Evolutionary conservation across 1,284 basidiomycete species (phyloP).

Genomic region (Ceratobasidium papillatum): DNA sequence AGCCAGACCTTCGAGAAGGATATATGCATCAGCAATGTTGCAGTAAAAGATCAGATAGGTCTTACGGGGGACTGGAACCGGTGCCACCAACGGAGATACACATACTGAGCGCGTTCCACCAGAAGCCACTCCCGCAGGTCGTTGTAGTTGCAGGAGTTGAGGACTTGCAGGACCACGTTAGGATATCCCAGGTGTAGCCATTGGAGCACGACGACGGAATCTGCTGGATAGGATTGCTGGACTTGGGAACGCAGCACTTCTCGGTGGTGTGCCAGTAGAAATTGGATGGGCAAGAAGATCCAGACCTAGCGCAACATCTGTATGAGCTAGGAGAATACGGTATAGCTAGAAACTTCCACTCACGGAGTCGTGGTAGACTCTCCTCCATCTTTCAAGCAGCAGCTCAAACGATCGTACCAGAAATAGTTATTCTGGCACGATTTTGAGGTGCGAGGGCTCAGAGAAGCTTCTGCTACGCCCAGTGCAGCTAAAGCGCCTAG

Average conservation of each 20-base stretch:
- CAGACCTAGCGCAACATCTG: slow-evolving; percentile 3
- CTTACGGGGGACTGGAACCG: slow-evolving; percentile 11
- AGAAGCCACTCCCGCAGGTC: slow-evolving; percentile 23
- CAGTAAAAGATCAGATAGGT: neutral
- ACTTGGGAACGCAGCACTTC: slow-evolving; percentile 60
- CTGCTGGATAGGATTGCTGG: slow-evolving; percentile 22
- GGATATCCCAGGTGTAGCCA: neutral
- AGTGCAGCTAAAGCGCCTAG: slow-evolving; percentile 14
- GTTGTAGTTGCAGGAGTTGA: neutral
- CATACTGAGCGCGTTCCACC: slow-evolving; percentile 23
- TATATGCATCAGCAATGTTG: slow-evolving; percentile 9
- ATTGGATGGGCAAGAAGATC: slow-evolving; percentile 45
- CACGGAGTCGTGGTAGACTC: slow-evolving; percentile 13
- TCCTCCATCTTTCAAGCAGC: slow-evolving; percentile 27
- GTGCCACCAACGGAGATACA: slow-evolving; percentile 34
- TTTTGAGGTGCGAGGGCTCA: neutral
- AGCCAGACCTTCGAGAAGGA: slow-evolving; percentile 5
- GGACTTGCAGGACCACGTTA: slow-evolving; percentile 27
- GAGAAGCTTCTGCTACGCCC: slow-evolving; percentile 1
- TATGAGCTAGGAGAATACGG: neutral
- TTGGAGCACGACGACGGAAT: slow-evolving; percentile 6
- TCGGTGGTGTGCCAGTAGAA: slow-evolving; percentile 54
- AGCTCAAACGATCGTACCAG: slow-evolving; percentile 34
- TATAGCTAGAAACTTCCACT: neutral
- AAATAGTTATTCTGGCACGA: slow-evolving; percentile 20